These are phyloP conservation scores for Cercospora berteroae DNA, from an alignment of 2,329 filamentous ascomycete genomes.

Conservation along the genomic window DNA sequence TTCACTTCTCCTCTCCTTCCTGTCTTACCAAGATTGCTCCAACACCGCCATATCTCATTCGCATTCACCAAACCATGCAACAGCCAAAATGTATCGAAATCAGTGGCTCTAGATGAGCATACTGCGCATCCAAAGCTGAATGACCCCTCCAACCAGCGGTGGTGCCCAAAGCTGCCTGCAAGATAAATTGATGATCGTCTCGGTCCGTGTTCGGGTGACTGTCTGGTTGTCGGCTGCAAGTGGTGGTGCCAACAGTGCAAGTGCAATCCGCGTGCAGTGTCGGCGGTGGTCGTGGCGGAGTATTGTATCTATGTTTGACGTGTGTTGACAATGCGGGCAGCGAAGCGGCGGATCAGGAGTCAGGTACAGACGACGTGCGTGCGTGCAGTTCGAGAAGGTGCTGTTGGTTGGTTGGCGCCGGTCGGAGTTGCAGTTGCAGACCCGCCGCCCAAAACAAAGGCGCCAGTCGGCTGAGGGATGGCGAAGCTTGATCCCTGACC, in stretches of 20 bases:
- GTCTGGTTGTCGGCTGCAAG: too few species aligned
- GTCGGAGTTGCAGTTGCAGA: not conserved
- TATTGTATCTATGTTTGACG: not conserved
- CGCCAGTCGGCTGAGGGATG: not conserved
- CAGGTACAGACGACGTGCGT: not conserved
- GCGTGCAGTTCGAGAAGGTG: not conserved
- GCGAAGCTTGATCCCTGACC: not conserved
- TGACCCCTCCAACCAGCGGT: not conserved
- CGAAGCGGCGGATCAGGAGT: not conserved
- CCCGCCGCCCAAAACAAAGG: not conserved
- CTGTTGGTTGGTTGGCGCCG: not conserved
- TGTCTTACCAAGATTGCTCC: conserved; percentile 48
- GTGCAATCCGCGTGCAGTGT: too few species aligned
- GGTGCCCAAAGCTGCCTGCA: not conserved
- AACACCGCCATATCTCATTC: conserved; percentile 39
- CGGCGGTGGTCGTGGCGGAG: not conserved
- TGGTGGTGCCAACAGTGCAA: too few species aligned
- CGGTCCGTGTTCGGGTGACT: not conserved
- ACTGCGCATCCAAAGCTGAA: not conserved
- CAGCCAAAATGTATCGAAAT: not conserved
- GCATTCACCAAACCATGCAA: conserved; percentile 17
- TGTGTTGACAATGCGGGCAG: not conserved
- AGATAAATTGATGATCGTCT: not conserved
- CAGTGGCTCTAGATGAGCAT: not conserved
- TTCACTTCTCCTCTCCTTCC: not conserved